A percentile compares a stretch with the other conserved stretches of the same genome.
Conservation (phyloP, 495 filamentous ascomycete species). For the Choiromyces venosus region DNA sequence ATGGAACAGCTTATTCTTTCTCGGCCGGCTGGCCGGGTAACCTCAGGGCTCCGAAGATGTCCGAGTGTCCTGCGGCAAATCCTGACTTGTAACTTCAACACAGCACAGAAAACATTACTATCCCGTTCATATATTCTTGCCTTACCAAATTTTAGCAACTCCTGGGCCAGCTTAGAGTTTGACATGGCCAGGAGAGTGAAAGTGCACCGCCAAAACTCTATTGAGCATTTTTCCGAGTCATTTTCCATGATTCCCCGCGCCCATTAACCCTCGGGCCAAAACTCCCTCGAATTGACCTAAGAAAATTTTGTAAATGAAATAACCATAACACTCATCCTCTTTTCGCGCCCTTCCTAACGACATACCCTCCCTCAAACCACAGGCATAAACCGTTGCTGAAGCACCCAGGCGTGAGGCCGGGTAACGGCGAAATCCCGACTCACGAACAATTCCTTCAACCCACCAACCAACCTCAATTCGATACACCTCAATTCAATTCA, state of each 20-base stretch:
- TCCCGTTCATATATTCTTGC: background rate
- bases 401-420: background rate
- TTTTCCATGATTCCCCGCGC: background rate
- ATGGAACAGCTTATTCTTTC: background rate
- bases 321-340: background rate
- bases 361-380: background rate
- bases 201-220: background rate
- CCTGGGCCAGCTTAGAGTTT: background rate
- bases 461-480: background rate
- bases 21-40: background rate
- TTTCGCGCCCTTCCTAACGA: background rate
- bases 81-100: too few relatives aligned
- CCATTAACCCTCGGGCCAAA: too few relatives aligned
- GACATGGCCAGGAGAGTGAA: background rate
- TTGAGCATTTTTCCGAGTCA: background rate
- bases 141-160: background rate
- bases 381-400: background rate
- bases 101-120: background rate
- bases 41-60: too few relatives aligned
- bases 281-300: too few relatives aligned
- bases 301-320: background rate
- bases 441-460: background rate
- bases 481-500: background rate
- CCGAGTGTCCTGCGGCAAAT: background rate
- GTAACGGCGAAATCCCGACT: background rate